Percentiles rank a stretch among this genome's conserved stretches.
Evolutionary conservation across 345 rosid species (phyloP).

Genomic region (Citrus sp.): DNA sequence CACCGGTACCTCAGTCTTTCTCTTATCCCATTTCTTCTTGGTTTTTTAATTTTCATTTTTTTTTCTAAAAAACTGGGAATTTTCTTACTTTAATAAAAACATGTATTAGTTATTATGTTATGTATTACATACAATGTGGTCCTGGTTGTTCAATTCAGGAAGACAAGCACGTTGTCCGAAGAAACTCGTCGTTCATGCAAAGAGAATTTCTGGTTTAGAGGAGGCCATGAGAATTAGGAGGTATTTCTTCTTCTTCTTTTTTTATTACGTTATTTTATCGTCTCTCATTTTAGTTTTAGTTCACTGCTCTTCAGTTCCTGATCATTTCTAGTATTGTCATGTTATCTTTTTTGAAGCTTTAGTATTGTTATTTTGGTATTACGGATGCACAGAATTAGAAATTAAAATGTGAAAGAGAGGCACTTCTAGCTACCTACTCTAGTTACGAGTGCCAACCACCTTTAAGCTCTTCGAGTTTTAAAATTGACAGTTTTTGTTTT

Average conservation of each 20-base stretch:
- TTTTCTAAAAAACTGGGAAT: no score
- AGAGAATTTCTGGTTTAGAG: conserved; percentile 56
- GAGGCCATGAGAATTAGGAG: conserved; percentile 74
- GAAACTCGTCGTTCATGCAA: conserved; percentile 39
- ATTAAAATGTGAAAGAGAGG: neutral
- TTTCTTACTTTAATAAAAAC: neutral
- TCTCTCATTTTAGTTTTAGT: neutral
- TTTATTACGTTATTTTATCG: neutral
- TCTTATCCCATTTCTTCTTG: neutral
- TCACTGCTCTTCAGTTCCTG: neutral
- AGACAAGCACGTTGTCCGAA: conserved; percentile 12
- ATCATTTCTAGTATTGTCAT: neutral
- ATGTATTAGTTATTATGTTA: no score
- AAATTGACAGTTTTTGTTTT: neutral
- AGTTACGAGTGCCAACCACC: neutral
- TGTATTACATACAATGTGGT: neutral
- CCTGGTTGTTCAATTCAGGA: conserved; percentile 27
- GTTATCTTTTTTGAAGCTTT: neutral
- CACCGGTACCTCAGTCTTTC: no score
- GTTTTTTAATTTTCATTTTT: neutral
- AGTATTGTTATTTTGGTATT: neutral
- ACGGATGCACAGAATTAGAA: neutral
- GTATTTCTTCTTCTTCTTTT: conserved; percentile 18
- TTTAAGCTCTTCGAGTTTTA: neutral
- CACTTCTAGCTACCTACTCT: neutral